A percentile compares a stretch with the other conserved stretches of the same genome.
Conservation (phyloP, 1,284 basidiomycete species). For the Ustilago curta region DNA sequence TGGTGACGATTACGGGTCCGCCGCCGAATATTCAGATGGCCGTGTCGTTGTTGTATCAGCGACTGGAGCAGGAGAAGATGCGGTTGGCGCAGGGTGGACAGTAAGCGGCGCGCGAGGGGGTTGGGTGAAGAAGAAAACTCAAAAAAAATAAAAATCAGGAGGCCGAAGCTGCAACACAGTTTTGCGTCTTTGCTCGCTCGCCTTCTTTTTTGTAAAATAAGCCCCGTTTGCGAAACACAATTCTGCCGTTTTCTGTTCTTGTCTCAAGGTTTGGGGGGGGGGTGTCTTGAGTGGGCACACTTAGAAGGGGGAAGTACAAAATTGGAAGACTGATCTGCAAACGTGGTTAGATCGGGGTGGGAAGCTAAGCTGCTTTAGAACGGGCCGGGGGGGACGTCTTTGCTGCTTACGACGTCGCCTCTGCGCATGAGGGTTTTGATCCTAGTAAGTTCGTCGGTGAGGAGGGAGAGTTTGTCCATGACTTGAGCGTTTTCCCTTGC, state of each 20-base stretch:
- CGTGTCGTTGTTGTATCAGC: slow-evolving; percentile 88
- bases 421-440: slow-evolving; percentile 45
- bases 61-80: slow-evolving; percentile 69
- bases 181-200: background rate
- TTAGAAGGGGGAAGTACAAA: too few species aligned
- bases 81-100: slow-evolving; percentile 50
- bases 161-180: background rate
- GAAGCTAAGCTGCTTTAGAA: too few species aligned
- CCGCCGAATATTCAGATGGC: slow-evolving; percentile 96
- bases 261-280: background rate
- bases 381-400: slow-evolving; percentile 11
- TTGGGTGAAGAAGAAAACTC: slow-evolving; percentile 4
- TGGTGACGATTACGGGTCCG: slow-evolving; percentile 76
- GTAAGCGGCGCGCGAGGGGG: slow-evolving; percentile 5
- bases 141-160: too few species aligned
- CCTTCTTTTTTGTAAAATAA: slow-evolving; percentile 12
- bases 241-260: slow-evolving; percentile 1
- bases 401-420: slow-evolving; percentile 7
- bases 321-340: too few species aligned
- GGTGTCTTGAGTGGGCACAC: background rate
- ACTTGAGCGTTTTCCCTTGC: slow-evolving; percentile 21
- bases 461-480: slow-evolving; percentile 7
- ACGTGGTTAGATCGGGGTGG: too few species aligned
- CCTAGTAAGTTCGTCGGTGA: slow-evolving; percentile 40
- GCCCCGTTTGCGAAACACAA: background rate